A percentile compares a stretch with the other conserved stretches of the same genome.
Conservation (phyloP, 768 basidiomycete species). For the Floccularia luteovirens region DNA sequence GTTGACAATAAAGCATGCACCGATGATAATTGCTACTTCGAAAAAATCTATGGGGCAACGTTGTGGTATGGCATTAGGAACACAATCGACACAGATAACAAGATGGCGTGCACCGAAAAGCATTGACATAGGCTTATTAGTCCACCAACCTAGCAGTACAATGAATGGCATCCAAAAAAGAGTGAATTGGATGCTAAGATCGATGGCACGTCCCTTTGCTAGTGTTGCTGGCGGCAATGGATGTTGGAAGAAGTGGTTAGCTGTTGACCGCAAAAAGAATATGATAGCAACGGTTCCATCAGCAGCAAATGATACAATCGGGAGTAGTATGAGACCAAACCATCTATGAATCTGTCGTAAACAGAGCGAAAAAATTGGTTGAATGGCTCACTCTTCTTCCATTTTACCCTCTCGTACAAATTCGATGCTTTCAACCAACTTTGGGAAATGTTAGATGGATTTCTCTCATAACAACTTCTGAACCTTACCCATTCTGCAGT, state of each 20-base stretch:
- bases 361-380: background rate
- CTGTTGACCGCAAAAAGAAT: constrained; percentile 42
- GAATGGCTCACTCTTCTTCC: constrained; percentile 40
- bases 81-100: background rate
- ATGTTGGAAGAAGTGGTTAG: constrained; percentile 30
- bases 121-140: constrained; percentile 47
- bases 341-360: constrained; percentile 29
- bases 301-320: constrained; percentile 66
- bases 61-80: constrained; percentile 3
- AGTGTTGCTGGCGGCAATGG: constrained; percentile 43
- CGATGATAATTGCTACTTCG: constrained; percentile 58
- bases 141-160: constrained; percentile 64
- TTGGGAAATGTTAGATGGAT: background rate
- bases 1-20: constrained; percentile 70
- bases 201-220: constrained; percentile 65
- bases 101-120: constrained; percentile 53
- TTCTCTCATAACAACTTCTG: background rate
- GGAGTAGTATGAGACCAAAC: constrained; percentile 70
- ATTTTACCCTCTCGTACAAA: constrained; percentile 39
- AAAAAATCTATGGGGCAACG: constrained; percentile 50
- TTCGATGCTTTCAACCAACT: constrained; percentile 64
- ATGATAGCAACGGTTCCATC: constrained; percentile 56
- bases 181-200: constrained; percentile 71
- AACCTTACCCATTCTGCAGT: constrained; percentile 63
- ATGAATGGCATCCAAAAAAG: constrained; percentile 77